These are phyloP conservation scores for Cercospora canescens DNA, from an alignment of 2,329 filamentous ascomycete genomes.

Conservation along the genomic window DNA sequence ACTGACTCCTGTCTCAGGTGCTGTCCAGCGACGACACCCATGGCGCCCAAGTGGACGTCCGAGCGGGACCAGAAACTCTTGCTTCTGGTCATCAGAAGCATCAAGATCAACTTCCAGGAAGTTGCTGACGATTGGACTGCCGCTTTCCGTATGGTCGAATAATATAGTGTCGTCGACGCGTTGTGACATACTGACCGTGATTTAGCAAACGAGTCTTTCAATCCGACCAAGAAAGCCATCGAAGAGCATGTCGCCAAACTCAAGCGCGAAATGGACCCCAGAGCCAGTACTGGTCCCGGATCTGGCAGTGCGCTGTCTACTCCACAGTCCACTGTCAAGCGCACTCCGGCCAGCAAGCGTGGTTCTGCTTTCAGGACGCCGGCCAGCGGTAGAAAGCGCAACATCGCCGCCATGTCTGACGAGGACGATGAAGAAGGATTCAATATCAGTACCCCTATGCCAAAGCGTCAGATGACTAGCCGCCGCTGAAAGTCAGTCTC, in stretches of 20 bases:
- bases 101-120: constrained; percentile 21
- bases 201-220: constrained; percentile 17
- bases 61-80: constrained; percentile 28
- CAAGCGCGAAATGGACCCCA: not conserved
- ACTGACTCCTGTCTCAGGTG: not conserved
- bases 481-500: constrained; percentile 17
- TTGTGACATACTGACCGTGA: constrained; percentile 4
- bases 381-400: constrained; percentile 19
- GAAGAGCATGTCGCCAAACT: constrained; percentile 23
- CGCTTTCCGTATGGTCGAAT: constrained; percentile 16
- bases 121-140: constrained; percentile 19
- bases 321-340: constrained; percentile 4
- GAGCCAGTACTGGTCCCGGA: not conserved
- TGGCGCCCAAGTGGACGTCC: constrained; percentile 27
- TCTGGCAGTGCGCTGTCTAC: not conserved
- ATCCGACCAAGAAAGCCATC: constrained; percentile 25
- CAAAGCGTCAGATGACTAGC: constrained; percentile 19
- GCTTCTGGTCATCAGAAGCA: constrained; percentile 24
- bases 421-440: constrained; percentile 27
- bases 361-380: constrained; percentile 16
- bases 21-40: constrained; percentile 8
- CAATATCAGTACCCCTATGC: constrained; percentile 4
- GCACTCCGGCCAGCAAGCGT: constrained; percentile 13
- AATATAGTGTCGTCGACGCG: too few species aligned
- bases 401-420: constrained; percentile 21